Evolutionary conservation across 2,329 filamentous ascomycete genomes (phyloP).

Genomic region (Fonsecaea nubica): DNA sequence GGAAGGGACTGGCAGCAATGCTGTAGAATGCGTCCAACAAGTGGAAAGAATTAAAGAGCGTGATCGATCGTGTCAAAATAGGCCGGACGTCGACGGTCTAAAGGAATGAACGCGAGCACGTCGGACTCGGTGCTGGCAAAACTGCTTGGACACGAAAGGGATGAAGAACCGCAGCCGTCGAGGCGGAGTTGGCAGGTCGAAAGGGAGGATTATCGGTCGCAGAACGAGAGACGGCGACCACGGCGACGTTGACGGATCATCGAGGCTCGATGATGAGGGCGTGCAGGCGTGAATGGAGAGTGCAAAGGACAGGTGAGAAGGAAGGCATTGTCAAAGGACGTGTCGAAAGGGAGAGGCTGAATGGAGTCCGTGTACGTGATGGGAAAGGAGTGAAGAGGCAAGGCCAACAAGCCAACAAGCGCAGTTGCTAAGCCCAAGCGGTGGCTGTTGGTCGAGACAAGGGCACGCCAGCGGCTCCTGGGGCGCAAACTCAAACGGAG

Average conservation of each 20-base stretch:
- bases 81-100: constrained; percentile 22
- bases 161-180: constrained; percentile 23
- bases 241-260: constrained; percentile 42
- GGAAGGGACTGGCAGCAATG: background rate
- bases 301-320: constrained; percentile 17
- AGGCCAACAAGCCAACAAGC: constrained; percentile 13
- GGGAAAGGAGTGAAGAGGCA: constrained; percentile 19
- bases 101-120: constrained; percentile 39
- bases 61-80: constrained; percentile 26
- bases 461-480: constrained; percentile 5
- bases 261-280: constrained; percentile 37
- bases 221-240: constrained; percentile 41
- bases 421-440: constrained; percentile 21
- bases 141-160: constrained; percentile 25
- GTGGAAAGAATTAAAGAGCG: constrained; percentile 26
- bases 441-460: constrained; percentile 25
- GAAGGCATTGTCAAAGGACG: constrained; percentile 26
- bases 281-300: constrained; percentile 18
- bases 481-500: constrained; percentile 6
- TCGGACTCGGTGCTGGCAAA: constrained; percentile 33
- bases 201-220: constrained; percentile 39
- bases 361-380: constrained; percentile 6
- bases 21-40: constrained; percentile 12
- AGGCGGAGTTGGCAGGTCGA: constrained; percentile 34
- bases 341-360: constrained; percentile 23